Base-by-base conservation (phyloP, 2,329 filamentous ascomycete species). In the Tolypocladium ovalisporum region DNA sequence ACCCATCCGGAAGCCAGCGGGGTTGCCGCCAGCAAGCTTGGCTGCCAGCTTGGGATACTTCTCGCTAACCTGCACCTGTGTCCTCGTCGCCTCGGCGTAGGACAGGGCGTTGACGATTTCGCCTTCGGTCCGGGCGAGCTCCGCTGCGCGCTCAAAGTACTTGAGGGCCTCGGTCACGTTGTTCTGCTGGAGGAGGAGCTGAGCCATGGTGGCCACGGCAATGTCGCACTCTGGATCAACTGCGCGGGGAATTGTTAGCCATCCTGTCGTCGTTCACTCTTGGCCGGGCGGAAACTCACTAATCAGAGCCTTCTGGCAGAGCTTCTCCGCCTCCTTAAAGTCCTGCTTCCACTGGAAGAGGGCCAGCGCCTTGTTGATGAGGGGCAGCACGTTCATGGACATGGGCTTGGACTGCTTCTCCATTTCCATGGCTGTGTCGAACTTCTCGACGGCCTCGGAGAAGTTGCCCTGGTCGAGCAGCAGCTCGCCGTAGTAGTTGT, bases 171-270 rank as follows among this genome's bases (percentile, higher is more conserved):
- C 90, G 39, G 88, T 89, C 58, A 99, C 93, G 78, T 97, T 97
- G 73, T 94, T 94, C 79, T 97, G 94, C 74, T 99, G 94, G 39
- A 99, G 83, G 55, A 99, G 86, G 47, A 99, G 84, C 75, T 99
- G 94, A 13, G 94, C 94, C 90, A 99, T 97, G 56, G 94, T 99
- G 56, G 94, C 94, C 47, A 99, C 94, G 47, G 94, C 94, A 68
- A 99, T 99, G 68, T 99, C 94, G 71, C 94, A 99, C 73, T 99
- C 94, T 32, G 94, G 94, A 68, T 99, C 94, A 71, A 99, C 92
- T 96, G 65, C 44, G 32, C 19, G 3, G 15, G 19, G 56, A 7
- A 63, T 72, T 6, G 67, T 79, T 68, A 79, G 76, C 56, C 62
- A 61, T 52, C 12, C 53, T 27, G 29, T 29, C 2, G 29, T n/a